phyloP scores from a whole-genome alignment of 805 yeast species.

The Pichia phayaonensis region DNA sequence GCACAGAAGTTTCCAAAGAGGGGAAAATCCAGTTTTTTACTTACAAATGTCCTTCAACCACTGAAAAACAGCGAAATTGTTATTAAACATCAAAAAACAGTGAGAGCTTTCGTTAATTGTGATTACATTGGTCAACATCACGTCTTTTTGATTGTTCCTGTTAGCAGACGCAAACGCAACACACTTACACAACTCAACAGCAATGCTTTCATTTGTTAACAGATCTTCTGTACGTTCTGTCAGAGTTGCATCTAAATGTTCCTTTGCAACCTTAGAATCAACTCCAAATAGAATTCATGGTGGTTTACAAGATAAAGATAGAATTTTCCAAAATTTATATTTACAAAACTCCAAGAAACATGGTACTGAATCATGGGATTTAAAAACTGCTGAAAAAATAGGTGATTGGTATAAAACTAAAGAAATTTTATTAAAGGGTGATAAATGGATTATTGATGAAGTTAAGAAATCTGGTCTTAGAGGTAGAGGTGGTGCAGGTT shows the following conservation, averaged over 20 bases:
- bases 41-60: not conserved
- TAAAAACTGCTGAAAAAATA: constrained; percentile 66
- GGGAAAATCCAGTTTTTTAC: not conserved
- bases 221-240: not conserved
- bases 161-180: not conserved
- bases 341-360: constrained; percentile 41
- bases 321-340: constrained; percentile 81
- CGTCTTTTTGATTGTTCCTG: not conserved
- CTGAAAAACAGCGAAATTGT: not conserved
- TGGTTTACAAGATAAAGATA: constrained; percentile 73
- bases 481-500: constrained; percentile 93
- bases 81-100: too few relatives aligned
- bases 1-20: not conserved
- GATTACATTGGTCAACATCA: not conserved
- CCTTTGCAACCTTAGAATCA: constrained; percentile 38
- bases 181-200: not conserved
- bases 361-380: constrained; percentile 49
- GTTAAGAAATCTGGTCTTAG: constrained; percentile 78
- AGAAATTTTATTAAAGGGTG: constrained; percentile 76
- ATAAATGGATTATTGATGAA: constrained; percentile 84
- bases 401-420: constrained; percentile 93
- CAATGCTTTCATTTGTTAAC: constrained; percentile 9
- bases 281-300: constrained; percentile 55
- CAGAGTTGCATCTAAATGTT: constrained; percentile 10
- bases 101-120: too few relatives aligned